Evolutionary conservation across 2,329 filamentous ascomycete genomes (phyloP), one percentile per base, ranked within the genome.

Genomic region (Aureobasidium sp.): DNA sequence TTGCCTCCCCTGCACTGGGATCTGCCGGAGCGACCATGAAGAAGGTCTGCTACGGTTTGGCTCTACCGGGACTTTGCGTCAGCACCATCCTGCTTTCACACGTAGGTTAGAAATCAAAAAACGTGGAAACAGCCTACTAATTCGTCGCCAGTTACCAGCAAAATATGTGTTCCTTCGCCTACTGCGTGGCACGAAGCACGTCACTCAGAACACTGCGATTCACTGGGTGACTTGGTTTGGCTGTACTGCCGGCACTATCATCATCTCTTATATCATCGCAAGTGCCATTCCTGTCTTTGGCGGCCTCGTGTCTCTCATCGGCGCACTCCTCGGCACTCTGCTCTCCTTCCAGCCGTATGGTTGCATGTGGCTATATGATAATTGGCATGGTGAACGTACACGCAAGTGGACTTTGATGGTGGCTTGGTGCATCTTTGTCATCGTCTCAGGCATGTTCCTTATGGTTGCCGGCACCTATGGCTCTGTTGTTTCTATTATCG

Each of bases 1-100:
- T 81, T 4, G 73, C 78, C 0, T 79, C 77, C 0, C 79, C 78
- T 0, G 77, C 77, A 1, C 72, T 81, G 5, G 79, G 77, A 2
- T 78, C 76, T 34, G 78, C 77, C 1, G 78, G 78, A 0, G 2
- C 41, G 0, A 51, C 67, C 0, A 69, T 78, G 59, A 80, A 80
- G 70, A 79, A 75, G 64, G 68, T 79, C 16, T 72, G 70, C 53
- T 81, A 80, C 60, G 78, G 77, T 9, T 70, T 69, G 21, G 67
- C 66, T 1, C 37, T 68, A 1, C 66, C 66, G 4, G 67, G 67
- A 10, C 60, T 69, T 10, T 29, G 65, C 14, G 64, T 65, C 29
- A 68, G 64, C 11, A 64, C 64, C 2, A 65, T 67, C 21, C 64
- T 70, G 14, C 50, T 66, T 8, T 61, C 58, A 32, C 67, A 69